Evolutionary conservation across 805 yeast species (phyloP), one percentile per base, ranked within the genome.

Genomic region (Groenewaldozyma salmanticensis): DNA sequence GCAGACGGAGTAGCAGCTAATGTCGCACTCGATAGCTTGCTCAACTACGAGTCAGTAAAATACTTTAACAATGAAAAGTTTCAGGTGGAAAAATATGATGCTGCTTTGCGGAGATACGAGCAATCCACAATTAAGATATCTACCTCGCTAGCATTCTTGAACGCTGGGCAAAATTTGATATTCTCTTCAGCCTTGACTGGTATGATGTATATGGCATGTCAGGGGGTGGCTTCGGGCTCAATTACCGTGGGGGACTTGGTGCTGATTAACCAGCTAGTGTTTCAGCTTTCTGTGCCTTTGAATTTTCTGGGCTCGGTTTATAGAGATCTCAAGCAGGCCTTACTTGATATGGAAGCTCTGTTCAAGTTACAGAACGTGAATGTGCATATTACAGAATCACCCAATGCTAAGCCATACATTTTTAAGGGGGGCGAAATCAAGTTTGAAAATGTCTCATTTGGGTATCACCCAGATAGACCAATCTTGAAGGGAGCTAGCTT

Each of bases 171-270:
- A 59, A 80, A 78, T 55, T 52, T 81, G 40, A 81, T 81, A 18
- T 81, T 81, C 63, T 84, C 96, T 0, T 62, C 83, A 32, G 97
- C 98, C 1, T 66, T 92, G 48, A 92, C 98, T 1, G 83, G 79
- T 1, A 92, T 92, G 94, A 92, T 92, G 98, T 92, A 84, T 60
- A 80, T 92, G 94, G 96, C 96, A 13, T 85, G 95, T 53, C 76
- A 78, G 42, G 97, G 97, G 21, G 92, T 92, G n/a, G 77, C 86
- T 11, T 61, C 73, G 2, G 95, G 95, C 0, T 61, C 75, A 0
- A 66, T 92, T 42, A 81, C 94, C 1, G 96, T 92, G 17, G 98
- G 98, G 51, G 98, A 92, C 58, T 68, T 92, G 55, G 97, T 92
- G 17, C 68, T 92, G 45, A 90, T 92, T 49, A 92, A 92, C 62